Percentiles rank a stretch among this genome's conserved stretches.
These are phyloP conservation scores for Coelastrella sp. DNA, from an alignment of 139 green algal species.

Conservation along the genomic window DNA sequence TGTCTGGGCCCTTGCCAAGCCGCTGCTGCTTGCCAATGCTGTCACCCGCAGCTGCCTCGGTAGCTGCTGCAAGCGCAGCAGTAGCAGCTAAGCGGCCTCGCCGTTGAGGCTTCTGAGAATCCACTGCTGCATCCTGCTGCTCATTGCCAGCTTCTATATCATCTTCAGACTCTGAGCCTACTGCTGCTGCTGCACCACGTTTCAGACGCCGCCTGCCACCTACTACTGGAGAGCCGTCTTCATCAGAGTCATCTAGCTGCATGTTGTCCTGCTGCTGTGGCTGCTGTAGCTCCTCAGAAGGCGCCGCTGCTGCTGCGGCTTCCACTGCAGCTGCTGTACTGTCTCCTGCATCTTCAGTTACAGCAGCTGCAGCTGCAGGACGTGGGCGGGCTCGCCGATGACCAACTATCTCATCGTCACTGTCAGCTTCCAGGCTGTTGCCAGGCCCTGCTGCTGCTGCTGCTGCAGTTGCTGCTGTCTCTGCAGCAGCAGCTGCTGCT, in stretches of 20 bases:
- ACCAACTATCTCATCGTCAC: background rate
- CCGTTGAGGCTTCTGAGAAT: background rate
- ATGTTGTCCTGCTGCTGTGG: constrained; percentile 22
- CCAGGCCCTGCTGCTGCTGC: background rate
- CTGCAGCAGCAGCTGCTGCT: constrained; percentile 20
- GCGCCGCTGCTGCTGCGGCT: background rate
- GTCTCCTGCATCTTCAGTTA: background rate
- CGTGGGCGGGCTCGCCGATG: background rate
- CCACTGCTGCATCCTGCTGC: constrained; percentile 7
- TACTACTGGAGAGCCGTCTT: constrained; percentile 34
- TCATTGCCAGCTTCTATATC: background rate
- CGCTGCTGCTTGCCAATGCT: background rate
- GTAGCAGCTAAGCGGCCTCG: constrained; percentile 25
- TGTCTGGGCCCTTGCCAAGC: background rate
- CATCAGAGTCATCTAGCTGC: background rate
- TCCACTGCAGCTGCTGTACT: background rate
- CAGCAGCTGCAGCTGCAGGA: background rate
- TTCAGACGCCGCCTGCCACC: background rate
- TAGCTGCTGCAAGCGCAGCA: constrained; percentile 35
- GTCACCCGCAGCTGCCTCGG: constrained; percentile 27
- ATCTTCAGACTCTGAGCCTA: background rate
- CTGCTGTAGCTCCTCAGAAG: background rate
- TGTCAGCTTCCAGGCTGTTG: background rate
- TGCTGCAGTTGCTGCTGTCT: constrained; percentile 6
- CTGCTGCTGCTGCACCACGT: background rate